Base-by-base conservation (phyloP, 169 alveolate genomes). In the Eimeria nieschulzi region DNA sequence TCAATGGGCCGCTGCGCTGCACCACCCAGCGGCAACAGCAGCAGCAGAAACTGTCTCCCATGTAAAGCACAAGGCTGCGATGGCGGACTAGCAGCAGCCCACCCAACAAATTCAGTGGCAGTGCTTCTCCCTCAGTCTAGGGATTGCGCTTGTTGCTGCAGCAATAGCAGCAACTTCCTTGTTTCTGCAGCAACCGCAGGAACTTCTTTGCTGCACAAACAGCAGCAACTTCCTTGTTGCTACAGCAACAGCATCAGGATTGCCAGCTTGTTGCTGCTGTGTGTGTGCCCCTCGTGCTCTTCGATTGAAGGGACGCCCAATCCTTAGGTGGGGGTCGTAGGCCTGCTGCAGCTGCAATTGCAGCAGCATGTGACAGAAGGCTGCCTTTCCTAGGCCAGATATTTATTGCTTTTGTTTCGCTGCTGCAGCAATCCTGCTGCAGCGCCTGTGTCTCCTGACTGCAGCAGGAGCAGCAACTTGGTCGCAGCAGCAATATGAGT, bases 121-220 rank as follows among this genome's bases (percentile, higher is more conserved):
- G 46, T 33, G 46, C 46, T 33, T 33, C 46, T 33, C 46, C 46
- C 46, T 33, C 46, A 33, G 46, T 0, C 46, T 33, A 33, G 46
- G 46, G 46, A 33, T 33, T 33, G 73, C 55, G 26, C 17, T 23
- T 56, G 87, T 25, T 79, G 87, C 59, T 79, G 73, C 26, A 55
- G 72, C 87, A 13, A 70, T 25, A 56, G 53, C 64, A 61, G 72
- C 73, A 46, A 15, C 25, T 25, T 7, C 55, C 33, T 79, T 54
- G 87, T 70, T 13, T 6, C 23, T 10, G 88, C 76, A 63, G 86
- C 86, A 54, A 53, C 61, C 51, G 33, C 86, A 70, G 23, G 71
- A 56, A 33, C 59, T 51, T 10, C 56, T 55, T 70, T 78, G 86
- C 71, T 54, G 19, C 54, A 26, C 55, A 54, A 78, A 78, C 12